Percentiles rank a stretch among this genome's conserved stretches.
These are phyloP conservation scores for Epichloe gansuensis DNA, from an alignment of 2,329 filamentous ascomycete species.

Conservation along the genomic window DNA sequence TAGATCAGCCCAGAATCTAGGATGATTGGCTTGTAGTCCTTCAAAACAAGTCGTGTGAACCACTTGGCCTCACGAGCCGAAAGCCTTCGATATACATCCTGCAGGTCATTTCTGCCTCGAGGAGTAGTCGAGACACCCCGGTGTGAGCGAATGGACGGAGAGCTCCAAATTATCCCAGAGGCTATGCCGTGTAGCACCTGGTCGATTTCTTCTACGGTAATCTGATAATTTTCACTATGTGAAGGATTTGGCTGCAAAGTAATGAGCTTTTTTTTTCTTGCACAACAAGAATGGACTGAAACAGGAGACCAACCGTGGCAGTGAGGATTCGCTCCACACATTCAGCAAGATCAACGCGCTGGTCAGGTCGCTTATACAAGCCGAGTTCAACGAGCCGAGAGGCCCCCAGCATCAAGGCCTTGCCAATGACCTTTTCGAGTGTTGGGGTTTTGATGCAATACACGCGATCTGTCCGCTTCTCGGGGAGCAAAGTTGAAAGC, in stretches of 20 bases:
- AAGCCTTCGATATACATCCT: slow-evolving; percentile 45
- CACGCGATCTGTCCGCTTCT: slow-evolving; percentile 64
- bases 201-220: slow-evolving; percentile 66
- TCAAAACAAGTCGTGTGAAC: slow-evolving; percentile 71
- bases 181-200: slow-evolving; percentile 52
- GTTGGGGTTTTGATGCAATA: slow-evolving; percentile 54
- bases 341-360: slow-evolving; percentile 54
- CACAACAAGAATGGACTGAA: neutral
- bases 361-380: slow-evolving; percentile 45
- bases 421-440: slow-evolving; percentile 55
- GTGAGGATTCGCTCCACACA: slow-evolving; percentile 56
- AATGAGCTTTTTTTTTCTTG: neutral
- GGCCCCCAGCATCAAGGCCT: slow-evolving; percentile 51
- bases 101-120: slow-evolving; percentile 34
- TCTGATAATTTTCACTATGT: slow-evolving; percentile 19
- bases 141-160: slow-evolving; percentile 41
- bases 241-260: slow-evolving; percentile 31
- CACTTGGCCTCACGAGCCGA: slow-evolving; percentile 68
- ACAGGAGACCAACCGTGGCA: slow-evolving; percentile 37
- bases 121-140: slow-evolving; percentile 9
- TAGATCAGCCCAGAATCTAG: slow-evolving; percentile 47
- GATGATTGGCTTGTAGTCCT: slow-evolving; percentile 56
- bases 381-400: slow-evolving; percentile 50
- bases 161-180: slow-evolving; percentile 57
- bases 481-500: slow-evolving; percentile 64